Conservation (phyloP, 345 rosid species). For the Dipteronia dyeriana region DNA sequence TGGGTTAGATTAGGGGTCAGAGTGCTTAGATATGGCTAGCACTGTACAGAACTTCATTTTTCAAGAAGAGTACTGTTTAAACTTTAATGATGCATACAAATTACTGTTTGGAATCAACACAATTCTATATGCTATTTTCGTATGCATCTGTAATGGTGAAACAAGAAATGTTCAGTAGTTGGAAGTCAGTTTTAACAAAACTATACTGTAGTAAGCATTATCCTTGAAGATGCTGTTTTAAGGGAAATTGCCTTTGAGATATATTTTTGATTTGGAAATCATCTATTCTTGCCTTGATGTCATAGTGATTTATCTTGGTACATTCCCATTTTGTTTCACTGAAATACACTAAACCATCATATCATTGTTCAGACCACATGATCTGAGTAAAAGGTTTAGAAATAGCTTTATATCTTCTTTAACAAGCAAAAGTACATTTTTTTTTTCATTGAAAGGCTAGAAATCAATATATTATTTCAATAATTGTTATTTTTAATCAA, state of each 20-base stretch:
- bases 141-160: not conserved
- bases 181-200: not conserved
- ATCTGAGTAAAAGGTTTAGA: not conserved
- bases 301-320: not conserved
- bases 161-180: not conserved
- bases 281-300: not conserved
- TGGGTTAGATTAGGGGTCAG: not conserved
- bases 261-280: not conserved
- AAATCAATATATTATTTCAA: not conserved
- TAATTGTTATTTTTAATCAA: not conserved
- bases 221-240: not conserved
- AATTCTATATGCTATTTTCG: not conserved
- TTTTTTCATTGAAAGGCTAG: not conserved
- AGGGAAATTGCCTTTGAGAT: not conserved
- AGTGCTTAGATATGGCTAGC: slow-evolving; percentile 3
- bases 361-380: not conserved
- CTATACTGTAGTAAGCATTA: not conserved
- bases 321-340: slow-evolving; percentile 2
- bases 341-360: not conserved
- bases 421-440: not conserved
- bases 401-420: slow-evolving; percentile 6
- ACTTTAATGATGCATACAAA: too few species aligned
- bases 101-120: not conserved
- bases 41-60: not conserved
- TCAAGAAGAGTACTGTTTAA: not conserved